Conservation (phyloP, 2,329 filamentous ascomycete genomes). For the Reticulascus tulasneorum region DNA sequence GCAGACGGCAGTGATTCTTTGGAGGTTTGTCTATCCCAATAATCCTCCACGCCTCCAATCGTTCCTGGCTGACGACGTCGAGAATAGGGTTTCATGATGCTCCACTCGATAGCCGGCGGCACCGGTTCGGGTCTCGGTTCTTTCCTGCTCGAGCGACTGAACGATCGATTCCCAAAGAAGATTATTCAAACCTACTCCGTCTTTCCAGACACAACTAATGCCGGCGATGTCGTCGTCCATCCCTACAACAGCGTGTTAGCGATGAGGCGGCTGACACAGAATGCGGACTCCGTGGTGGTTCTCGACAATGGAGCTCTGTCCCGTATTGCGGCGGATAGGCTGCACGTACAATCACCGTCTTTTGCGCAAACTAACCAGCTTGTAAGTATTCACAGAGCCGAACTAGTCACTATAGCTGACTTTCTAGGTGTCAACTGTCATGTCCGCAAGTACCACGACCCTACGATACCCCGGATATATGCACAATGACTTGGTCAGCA, state of each 20-base stretch:
- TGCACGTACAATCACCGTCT: slow-evolving; percentile 92
- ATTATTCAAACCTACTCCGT: slow-evolving; percentile 99
- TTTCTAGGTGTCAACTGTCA: slow-evolving; percentile 81
- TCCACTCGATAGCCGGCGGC: slow-evolving; percentile 96
- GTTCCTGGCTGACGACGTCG: slow-evolving; percentile 19
- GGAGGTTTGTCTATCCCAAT: slow-evolving; percentile 52
- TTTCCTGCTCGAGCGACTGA: slow-evolving; percentile 90
- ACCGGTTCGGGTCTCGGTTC: slow-evolving; percentile 95
- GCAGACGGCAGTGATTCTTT: slow-evolving; percentile 96
- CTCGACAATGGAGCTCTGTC: slow-evolving; percentile 93
- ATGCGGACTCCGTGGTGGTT: slow-evolving; percentile 96
- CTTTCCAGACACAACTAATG: slow-evolving; percentile 87
- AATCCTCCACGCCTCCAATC: neutral
- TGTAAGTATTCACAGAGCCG: slow-evolving; percentile 37
- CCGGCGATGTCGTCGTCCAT: slow-evolving; percentile 90
- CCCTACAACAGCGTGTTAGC: slow-evolving; percentile 96
- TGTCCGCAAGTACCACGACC: slow-evolving; percentile 96
- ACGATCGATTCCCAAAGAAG: slow-evolving; percentile 98
- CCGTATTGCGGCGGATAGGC: slow-evolving; percentile 86
- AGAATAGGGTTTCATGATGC: slow-evolving; percentile 98
- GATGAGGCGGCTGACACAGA: slow-evolving; percentile 87
- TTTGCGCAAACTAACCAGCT: slow-evolving; percentile 98
- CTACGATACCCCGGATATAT: slow-evolving; percentile 97
- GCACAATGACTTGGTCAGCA: slow-evolving; percentile 98
- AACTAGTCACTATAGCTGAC: slow-evolving; percentile 5